Evolutionary conservation across 805 yeast genomes (phyloP).

Genomic region (Saccharomycopsis sp.): DNA sequence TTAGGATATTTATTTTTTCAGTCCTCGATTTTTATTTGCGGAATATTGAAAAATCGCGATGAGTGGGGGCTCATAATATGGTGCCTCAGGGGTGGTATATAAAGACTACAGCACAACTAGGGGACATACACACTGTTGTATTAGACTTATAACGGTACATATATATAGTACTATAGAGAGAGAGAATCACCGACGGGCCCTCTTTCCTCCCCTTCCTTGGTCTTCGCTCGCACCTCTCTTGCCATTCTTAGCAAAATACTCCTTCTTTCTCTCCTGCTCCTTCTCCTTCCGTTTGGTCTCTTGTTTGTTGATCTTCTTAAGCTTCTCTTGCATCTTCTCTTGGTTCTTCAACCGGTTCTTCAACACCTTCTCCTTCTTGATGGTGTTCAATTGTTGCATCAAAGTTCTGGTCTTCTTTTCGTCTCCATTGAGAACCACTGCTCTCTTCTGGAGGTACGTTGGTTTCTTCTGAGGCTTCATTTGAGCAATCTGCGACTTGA

Average conservation of each 20-base stretch:
- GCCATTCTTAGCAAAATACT: slow-evolving; percentile 67
- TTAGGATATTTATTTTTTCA: too few relatives aligned
- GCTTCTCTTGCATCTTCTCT: slow-evolving; percentile 50
- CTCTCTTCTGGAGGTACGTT: slow-evolving; percentile 83
- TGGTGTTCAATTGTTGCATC: slow-evolving; percentile 79
- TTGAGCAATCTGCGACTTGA: slow-evolving; percentile 80
- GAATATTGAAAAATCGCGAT: too few relatives aligned
- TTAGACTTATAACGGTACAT: too few relatives aligned
- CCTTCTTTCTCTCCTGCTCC: slow-evolving; percentile 81
- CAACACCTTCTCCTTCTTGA: slow-evolving; percentile 79
- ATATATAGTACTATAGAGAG: too few relatives aligned
- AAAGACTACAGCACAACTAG: too few relatives aligned
- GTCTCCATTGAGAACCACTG: slow-evolving; percentile 86
- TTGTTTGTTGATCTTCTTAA: slow-evolving; percentile 68
- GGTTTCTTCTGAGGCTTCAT: slow-evolving; percentile 83
- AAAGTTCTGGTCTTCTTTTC: slow-evolving; percentile 90
- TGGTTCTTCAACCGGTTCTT: slow-evolving; percentile 60
- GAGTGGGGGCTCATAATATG: too few relatives aligned
- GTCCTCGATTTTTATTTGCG: too few relatives aligned
- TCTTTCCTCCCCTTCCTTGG: slow-evolving; percentile 1
- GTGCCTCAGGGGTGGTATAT: too few relatives aligned
- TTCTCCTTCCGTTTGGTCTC: slow-evolving; percentile 67
- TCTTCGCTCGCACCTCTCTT: slow-evolving; percentile 26
- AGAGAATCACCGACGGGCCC: not conserved
- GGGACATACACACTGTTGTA: too few relatives aligned